Evolutionary conservation across 495 filamentous ascomycete species (phyloP), one percentile per base, ranked within the genome.

Genomic region (Hypoxylon lenormandii): DNA sequence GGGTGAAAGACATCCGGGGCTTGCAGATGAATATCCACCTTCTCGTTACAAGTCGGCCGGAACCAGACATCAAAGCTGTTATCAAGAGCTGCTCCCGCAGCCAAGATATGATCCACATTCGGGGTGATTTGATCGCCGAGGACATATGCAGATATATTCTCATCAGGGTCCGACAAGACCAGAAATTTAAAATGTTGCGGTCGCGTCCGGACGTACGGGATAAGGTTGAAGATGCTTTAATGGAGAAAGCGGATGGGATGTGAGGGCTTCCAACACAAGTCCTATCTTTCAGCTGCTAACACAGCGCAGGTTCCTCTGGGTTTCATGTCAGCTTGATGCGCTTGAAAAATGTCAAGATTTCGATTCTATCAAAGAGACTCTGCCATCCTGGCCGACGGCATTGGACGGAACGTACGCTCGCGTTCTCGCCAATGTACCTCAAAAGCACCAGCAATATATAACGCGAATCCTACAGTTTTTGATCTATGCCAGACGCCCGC

Each of bases 301-400:
- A 26, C 48, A 43, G 28, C 60, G 52, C 46, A 80, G 77, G 76
- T 82, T 81, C 62, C 75, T 79, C 45, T 81, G 77, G 79, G 79
- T 70, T 23, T 70, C 55, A 13, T 83, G 79, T 45, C 80, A 83
- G 53, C 60, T 83, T 4, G 65, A 78, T 49, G 40, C 15, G 0
- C 57, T 80, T 5, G 69, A 72, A 16, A 64, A 75, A n/a, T 81
- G 78, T 64, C 55, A 59, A 19, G 59, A 77, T 55, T 51, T 51
- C 18, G 13, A 28, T 4, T 40, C 53, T 4, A 42, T 80, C 23
- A 52, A 66, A 47, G 45, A 66, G 15, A 59, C 70, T 5, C 61
- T 80, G 6, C 33, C 19, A 28, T 71, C 71, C 5, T 55, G 80
- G 5, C 80, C 80, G 4, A 59, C 54, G 37, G 76, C 73, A 1